phyloP scores from a whole-genome alignment of 139 green algal species.

The Tetradesmus lagerheimii region DNA sequence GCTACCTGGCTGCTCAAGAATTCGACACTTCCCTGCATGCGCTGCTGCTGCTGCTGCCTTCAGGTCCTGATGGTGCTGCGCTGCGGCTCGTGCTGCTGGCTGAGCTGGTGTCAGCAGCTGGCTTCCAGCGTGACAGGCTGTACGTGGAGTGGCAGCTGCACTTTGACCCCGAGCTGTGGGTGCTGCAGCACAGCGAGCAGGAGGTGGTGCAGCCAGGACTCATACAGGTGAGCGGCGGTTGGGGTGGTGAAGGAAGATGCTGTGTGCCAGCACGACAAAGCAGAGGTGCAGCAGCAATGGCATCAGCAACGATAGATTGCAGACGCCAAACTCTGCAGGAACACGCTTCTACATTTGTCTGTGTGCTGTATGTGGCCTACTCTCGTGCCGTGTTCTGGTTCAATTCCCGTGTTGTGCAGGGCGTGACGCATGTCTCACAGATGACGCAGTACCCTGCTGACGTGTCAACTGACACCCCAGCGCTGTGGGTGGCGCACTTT shows the following conservation, averaged over 20 bases:
- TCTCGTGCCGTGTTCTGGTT: neutral
- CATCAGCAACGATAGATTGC: no score
- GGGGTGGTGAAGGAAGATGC: no score
- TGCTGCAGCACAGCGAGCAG: slow-evolving; percentile 54
- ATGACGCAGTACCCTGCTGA: slow-evolving; percentile 60
- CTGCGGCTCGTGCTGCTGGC: slow-evolving; percentile 64
- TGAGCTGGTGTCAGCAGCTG: slow-evolving; percentile 66
- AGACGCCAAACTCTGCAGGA: no score
- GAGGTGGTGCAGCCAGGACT: slow-evolving; percentile 52
- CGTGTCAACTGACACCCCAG: slow-evolving; percentile 19
- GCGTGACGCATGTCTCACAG: slow-evolving; percentile 67
- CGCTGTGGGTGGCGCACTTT: slow-evolving; percentile 68
- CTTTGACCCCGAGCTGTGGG: slow-evolving; percentile 63
- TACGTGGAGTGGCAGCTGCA: slow-evolving; percentile 69
- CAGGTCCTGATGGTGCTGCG: slow-evolving; percentile 40
- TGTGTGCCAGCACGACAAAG: neutral
- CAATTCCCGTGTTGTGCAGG: slow-evolving; percentile 49
- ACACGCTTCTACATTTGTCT: no score
- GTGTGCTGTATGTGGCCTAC: neutral
- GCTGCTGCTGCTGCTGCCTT: neutral
- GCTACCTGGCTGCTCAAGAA: neutral
- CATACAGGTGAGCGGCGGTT: slow-evolving; percentile 49
- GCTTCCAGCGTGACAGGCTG: slow-evolving; percentile 64
- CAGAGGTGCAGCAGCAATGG: neutral
- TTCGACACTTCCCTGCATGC: neutral